Evolutionary conservation across 495 filamentous ascomycete genomes (phyloP), one percentile per base, ranked within the genome.

Genomic region (Lasiosphaeris hirsuta): DNA sequence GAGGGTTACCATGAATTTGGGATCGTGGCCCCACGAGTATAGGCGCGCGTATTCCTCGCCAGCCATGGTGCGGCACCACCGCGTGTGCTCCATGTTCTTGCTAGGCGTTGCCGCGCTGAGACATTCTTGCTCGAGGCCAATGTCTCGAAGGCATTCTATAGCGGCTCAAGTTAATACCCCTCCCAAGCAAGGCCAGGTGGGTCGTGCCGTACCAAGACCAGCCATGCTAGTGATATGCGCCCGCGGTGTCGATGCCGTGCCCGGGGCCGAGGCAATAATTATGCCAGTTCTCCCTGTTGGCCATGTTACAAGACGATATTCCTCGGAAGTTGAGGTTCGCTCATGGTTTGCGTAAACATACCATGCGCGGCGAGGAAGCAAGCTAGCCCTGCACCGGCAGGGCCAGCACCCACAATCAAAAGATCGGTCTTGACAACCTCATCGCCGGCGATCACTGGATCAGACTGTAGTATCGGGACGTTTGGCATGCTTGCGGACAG

Each of bases 371-470:
- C 72, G 6, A 84, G 75, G 53, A 84, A 84, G 54, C 78, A 80
- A 23, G 81, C 82, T 18, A 85, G 61, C 0, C 74, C 63, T 15
- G 79, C 81, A 1, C 82, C 82, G 2, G 82, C 81, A 8, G 82
- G 82, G 0, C 82, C 82, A 37, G 80, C 72, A 17, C 82, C 82
- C 7, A 83, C 68, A 19, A 85, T 79, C n/a, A 85, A 63, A 40
- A 77, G 69, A 57, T 80, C 73, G 9, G 75, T 81, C 35, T 78
- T 63, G 34, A 85, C 65, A 34, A 66, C 33, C 9, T 49, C 59
- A 3, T 58, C 54, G 18, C 54, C 40, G 15, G 57, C 54, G 23
- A 60, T 64, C 1, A 11, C 15, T 17, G 9, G 17, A 30, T 13
- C 7, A 13, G 18, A 30, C 23, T 5, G 2, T 30, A 30, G 23